A percentile compares a stretch with the other conserved stretches of the same genome.
Evolutionary conservation across 75 land plant genomes (phyloP).

Genomic region (Isoetes taiwanensis): DNA sequence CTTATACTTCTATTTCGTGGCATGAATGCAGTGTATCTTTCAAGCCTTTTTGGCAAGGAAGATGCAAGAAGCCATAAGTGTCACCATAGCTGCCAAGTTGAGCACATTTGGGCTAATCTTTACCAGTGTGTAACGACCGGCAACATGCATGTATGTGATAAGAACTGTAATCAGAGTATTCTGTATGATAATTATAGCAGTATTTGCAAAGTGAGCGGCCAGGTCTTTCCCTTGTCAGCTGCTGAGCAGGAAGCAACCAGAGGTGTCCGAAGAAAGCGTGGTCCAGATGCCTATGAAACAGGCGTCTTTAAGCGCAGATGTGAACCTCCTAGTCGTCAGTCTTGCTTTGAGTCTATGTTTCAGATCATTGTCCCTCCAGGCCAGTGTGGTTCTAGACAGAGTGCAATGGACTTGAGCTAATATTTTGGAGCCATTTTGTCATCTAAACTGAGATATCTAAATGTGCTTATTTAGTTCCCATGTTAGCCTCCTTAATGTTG

Average conservation of each 20-base stretch:
- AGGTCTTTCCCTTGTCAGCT: conserved; percentile 53
- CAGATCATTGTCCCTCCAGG: too few species aligned
- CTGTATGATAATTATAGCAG: conserved; percentile 77
- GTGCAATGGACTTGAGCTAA: too few species aligned
- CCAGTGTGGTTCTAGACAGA: too few species aligned
- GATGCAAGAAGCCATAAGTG: conserved; percentile 50
- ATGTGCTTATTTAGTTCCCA: too few species aligned
- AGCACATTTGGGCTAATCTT: conserved; percentile 73
- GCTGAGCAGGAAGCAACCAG: conserved; percentile 55
- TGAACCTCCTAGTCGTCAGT: too few species aligned
- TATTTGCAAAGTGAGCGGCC: conserved; percentile 65
- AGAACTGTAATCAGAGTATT: conserved; percentile 82
- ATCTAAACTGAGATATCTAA: too few species aligned
- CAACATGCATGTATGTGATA: conserved; percentile 74
- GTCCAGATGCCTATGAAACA: too few species aligned
- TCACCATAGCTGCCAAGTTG: conserved; percentile 53
- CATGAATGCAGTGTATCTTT: conserved; percentile 68
- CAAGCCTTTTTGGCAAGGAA: conserved; percentile 44
- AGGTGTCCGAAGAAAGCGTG: conserved; percentile 40
- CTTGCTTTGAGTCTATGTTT: too few species aligned
- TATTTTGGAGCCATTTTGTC: too few species aligned
- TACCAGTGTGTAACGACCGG: conserved; percentile 70
- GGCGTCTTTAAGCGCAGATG: too few species aligned
- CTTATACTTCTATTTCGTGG: too few species aligned
- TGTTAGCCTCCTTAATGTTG: too few species aligned